A percentile compares a stretch with the other conserved stretches of the same genome.
These are phyloP conservation scores for Penicillium paneum DNA, from an alignment of 2,329 filamentous ascomycete genomes.

Conservation along the genomic window DNA sequence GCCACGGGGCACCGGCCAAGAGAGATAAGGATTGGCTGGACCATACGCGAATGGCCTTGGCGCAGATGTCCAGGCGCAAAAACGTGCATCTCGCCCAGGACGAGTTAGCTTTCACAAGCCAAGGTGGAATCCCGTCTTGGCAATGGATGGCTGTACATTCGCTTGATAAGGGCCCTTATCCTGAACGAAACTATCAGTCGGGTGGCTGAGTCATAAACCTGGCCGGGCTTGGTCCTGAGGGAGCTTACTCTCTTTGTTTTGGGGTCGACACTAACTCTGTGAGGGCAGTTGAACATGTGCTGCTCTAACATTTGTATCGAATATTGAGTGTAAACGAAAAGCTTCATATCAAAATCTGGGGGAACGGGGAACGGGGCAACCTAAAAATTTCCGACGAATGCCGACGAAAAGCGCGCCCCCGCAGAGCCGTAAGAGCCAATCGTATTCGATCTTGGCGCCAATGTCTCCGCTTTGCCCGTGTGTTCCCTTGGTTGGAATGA, in stretches of 20 bases:
- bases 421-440: not conserved
- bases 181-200: not conserved
- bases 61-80: not conserved
- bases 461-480: conserved; percentile 1
- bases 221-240: not conserved
- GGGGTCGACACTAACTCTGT: not conserved
- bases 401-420: conserved; percentile 1
- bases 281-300: no score
- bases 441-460: not conserved
- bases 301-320: no score
- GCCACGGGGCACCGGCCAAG: not conserved
- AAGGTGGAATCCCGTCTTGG: conserved; percentile 1
- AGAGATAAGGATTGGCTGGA: conserved; percentile 6
- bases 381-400: not conserved
- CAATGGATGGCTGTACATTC: not conserved
- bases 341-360: not conserved
- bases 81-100: not conserved
- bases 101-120: not conserved
- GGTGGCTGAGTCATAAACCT: not conserved
- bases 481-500: not conserved
- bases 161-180: not conserved
- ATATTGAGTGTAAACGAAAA: not conserved
- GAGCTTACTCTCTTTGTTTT: not conserved
- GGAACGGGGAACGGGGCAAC: not conserved
- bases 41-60: not conserved